Evolutionary conservation across 23 red algal genomes (phyloP).

Genomic region (Cyanidioschyzon merolae): DNA sequence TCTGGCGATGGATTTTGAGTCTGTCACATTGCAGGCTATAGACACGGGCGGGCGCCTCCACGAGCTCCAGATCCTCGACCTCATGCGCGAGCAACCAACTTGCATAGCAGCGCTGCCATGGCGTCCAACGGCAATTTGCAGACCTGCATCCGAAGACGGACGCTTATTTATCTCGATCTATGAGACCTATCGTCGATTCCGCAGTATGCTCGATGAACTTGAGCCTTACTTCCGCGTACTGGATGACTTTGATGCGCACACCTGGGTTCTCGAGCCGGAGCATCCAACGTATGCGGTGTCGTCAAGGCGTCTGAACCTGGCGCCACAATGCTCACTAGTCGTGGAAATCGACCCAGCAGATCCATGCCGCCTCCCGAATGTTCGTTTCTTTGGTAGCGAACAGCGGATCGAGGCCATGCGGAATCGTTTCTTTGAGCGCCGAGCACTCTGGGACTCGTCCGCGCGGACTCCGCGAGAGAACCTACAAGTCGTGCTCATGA

Average conservation of each 20-base stretch:
- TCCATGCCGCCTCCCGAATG: neutral
- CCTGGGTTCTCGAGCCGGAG: constrained; percentile 16
- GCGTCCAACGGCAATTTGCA: neutral
- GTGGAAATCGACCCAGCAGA: neutral
- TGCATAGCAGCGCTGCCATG: neutral
- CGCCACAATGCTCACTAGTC: neutral
- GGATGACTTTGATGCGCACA: neutral
- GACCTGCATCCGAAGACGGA: neutral
- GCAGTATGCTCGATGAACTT: neutral
- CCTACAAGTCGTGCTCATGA: neutral
- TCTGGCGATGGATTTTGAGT: neutral
- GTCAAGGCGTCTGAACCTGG: neutral
- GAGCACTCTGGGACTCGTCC: neutral
- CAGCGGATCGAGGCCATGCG: neutral
- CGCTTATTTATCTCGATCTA: neutral
- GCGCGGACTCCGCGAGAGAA: neutral
- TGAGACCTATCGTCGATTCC: neutral
- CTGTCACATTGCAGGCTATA: neutral
- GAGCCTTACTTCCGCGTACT: constrained; percentile 1
- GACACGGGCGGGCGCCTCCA: neutral
- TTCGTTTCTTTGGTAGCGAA: constrained; percentile 3
- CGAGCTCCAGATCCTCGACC: neutral
- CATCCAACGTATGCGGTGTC: neutral
- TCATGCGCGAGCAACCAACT: neutral
- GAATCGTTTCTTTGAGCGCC: neutral